Evolutionary conservation across 768 basidiomycete species (phyloP), one percentile per base, ranked within the genome.

Genomic region (Russula vinacea): DNA sequence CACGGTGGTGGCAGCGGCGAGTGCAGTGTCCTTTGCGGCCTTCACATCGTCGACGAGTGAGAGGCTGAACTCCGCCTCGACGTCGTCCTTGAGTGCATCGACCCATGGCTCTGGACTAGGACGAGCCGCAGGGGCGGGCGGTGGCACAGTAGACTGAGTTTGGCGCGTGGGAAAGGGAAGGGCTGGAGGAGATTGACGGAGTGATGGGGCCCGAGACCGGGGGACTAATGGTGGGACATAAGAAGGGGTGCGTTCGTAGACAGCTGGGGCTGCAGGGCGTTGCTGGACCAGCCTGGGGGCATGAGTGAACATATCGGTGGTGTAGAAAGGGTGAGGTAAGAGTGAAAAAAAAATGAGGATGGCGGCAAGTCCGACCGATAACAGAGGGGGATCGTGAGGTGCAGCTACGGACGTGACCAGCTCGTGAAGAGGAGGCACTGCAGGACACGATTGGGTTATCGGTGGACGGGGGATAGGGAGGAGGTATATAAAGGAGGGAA

Each of bases 201-300:
- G 24, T 26, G 64, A 65, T 52, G 55, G 40, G 49, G 64, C 60
- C 5, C 58, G 64, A 44, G 64, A 56, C 7, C 55, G 59, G 24
- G 64, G 64, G n/a, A 26, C 49, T 2, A 56, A 24, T 7, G 55
- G 55, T 0, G 64, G 35, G 19, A 47, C n/a, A 33, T 56, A 22
- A 13, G 59, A 65, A 32, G 59, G 50, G 13, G 59, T 61, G 22
- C 55, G 64, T 44, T 61, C 64, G 39, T 51, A 29, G 40, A 52
- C 40, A 39, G 54, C 29, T 22, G 59, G 64, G 24, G 33, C 24
- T 19, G 17, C 40, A 1, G 59, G 19, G 19, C 59, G 64, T 49
- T 65, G 64, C 39, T 60, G 60, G 64, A 65, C 64, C 59, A 57
- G 59, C 55, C 55, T 65, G 49, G 59, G 59, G 37, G 64, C 59